Evolutionary conservation across 2,329 filamentous ascomycete genomes (phyloP), one percentile per base, ranked within the genome.

Genomic region (Cercospora sp.): DNA sequence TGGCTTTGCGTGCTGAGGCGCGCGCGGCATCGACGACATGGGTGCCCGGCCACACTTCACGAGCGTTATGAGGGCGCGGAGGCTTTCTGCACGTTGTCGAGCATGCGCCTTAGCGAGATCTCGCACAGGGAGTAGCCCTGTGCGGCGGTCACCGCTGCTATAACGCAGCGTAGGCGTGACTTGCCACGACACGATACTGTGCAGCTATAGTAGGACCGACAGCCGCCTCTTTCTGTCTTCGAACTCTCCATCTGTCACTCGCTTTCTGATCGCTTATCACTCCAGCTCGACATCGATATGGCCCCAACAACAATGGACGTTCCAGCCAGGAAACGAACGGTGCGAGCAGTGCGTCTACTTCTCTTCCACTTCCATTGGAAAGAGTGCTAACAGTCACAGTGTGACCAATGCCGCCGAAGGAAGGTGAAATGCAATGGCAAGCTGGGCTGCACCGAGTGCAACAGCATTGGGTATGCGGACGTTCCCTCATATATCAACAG

Each of bases 351-450:
- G 48, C 23, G 67, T 66, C 5, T 9, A 9, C 58, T 3, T 9
- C 53, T 30, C 16, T 13, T 18, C 26, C n/a, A 30, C 18, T 5
- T 5, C n/a, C 13, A 18, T 26, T 23, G 36, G n/a, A 3, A 9
- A 4, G 2, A 23, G 5, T 48, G 26, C 64, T 69, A 45, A 69
- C 31, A 23, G 12, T 30, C 45, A 18, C 23, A 69, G 67, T 69
- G 67, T 45, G 67, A 69, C 36, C 63, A 66, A 45, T 69, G 67
- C 63, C 64, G 67, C 13, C 64, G 67, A n/a, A 36, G 67, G 26
- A 69, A 69, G 26, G 64, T 66, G 31, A 69, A 69, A 63, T 69
- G 67, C 42, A 65, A 69, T 45, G 67, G 67, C 5, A 66, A 66
- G 60, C 60, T 64, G 51, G 60, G 60, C 42, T 69, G 67, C 60